Conservation (phyloP, 805 yeast species). For the Metschnikowia gruessii region DNA sequence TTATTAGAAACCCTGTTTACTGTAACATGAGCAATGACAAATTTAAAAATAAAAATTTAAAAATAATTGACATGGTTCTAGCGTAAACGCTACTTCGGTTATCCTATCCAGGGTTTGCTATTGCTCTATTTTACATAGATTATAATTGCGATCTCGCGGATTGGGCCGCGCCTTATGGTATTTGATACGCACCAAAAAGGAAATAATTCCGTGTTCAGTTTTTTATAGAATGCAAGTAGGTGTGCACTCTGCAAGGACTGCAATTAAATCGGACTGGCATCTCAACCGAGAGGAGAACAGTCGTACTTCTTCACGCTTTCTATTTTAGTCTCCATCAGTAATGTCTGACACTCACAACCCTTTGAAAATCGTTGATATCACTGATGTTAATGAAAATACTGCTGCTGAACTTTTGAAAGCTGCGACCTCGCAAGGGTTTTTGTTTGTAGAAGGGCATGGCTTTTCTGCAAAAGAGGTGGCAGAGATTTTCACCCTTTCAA, state of each 20-base stretch:
- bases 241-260: neutral
- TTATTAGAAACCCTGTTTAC: no score
- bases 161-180: no score
- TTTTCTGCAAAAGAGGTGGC: conserved; percentile 55
- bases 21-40: no score
- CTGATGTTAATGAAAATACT: conserved; percentile 39
- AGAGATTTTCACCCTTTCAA: conserved; percentile 46
- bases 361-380: conserved; percentile 56
- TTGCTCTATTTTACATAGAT: no score
- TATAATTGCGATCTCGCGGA: no score
- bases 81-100: no score
- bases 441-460: conserved; percentile 67
- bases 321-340: neutral
- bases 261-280: neutral
- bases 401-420: conserved; percentile 55
- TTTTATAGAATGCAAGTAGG: neutral
- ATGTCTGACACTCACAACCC: conserved; percentile 36
- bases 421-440: conserved; percentile 61
- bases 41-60: no score
- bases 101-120: no score
- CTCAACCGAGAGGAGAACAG: neutral
- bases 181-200: neutral
- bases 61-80: no score
- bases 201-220: neutral
- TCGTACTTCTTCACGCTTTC: neutral